Percentiles rank a stretch among this genome's conserved stretches.
These are phyloP conservation scores for Nephelium lappaceum DNA, from an alignment of 345 rosid species.

Conservation along the genomic window DNA sequence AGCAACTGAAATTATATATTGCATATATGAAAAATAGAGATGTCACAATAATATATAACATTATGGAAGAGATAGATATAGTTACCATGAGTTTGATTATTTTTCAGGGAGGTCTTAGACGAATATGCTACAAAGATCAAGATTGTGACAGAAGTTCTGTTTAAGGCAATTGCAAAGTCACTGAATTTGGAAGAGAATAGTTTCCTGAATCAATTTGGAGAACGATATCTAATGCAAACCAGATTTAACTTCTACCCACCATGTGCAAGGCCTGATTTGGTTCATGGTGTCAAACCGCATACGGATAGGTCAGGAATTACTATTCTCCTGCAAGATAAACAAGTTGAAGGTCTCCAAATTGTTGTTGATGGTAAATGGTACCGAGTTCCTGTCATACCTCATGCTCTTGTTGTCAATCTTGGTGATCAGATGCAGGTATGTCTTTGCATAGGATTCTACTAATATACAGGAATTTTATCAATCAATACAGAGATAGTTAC, in stretches of 20 bases:
- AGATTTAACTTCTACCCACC: conserved; percentile 65
- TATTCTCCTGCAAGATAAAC: conserved; percentile 45
- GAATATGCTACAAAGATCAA: conserved; percentile 36
- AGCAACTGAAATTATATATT: too few relatives aligned
- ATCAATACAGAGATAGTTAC: too few relatives aligned
- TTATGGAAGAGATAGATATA: too few relatives aligned
- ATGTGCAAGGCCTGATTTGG: conserved; percentile 43
- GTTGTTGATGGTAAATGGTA: conserved; percentile 42
- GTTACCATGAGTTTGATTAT: too few relatives aligned
- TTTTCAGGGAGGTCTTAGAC: conserved; percentile 34
- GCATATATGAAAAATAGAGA: too few relatives aligned
- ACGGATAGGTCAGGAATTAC: conserved; percentile 55
- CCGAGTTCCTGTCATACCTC: conserved; percentile 44
- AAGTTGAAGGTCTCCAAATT: conserved; percentile 54
- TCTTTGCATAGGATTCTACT: not conserved
- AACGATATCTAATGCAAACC: conserved; percentile 30
- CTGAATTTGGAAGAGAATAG: conserved; percentile 44
- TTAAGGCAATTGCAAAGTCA: conserved; percentile 45
- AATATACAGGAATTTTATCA: too few relatives aligned
- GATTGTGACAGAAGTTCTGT: conserved; percentile 36
- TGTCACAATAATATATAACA: too few relatives aligned
- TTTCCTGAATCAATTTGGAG: conserved; percentile 48
- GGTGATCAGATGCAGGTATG: conserved; percentile 58
- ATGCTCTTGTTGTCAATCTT: conserved; percentile 50
- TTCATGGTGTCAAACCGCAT: conserved; percentile 57